phyloP scores from a whole-genome alignment of 78 protist species.

The Planoprotostelium fungivorum region DNA sequence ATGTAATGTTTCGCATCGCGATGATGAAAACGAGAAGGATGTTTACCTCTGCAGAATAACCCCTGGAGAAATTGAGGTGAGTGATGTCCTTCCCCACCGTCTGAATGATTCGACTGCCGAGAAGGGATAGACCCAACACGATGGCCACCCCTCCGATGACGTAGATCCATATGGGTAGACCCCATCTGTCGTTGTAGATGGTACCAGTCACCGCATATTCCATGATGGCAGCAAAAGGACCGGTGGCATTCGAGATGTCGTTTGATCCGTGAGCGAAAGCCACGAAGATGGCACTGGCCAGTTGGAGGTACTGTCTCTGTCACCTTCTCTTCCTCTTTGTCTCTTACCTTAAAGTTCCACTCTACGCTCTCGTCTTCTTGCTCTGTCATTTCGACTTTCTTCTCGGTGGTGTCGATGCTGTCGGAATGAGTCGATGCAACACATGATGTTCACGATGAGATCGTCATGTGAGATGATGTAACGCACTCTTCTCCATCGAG shows the following conservation, averaged over 20 bases:
- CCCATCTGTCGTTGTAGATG: conserved; percentile 5
- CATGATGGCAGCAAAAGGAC: conserved; percentile 24
- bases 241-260: conserved; percentile 28
- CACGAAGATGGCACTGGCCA: conserved; percentile 1
- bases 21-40: too few species aligned
- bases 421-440: too few species aligned
- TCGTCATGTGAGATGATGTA: too few species aligned
- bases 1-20: too few species aligned
- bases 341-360: not conserved
- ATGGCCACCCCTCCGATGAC: conserved; percentile 12
- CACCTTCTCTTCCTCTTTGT: not conserved
- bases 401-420: too few species aligned
- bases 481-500: too few species aligned
- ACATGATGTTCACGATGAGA: too few species aligned
- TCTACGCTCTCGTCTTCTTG: not conserved
- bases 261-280: conserved; percentile 42
- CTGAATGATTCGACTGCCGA: conserved; percentile 29
- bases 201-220: not conserved
- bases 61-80: conserved; percentile 7
- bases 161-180: conserved; percentile 3
- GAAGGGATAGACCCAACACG: conserved; percentile 10
- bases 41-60: conserved; percentile 26
- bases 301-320: not conserved
- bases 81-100: conserved; percentile 41
- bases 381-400: too few species aligned